Conservation (phyloP, 1,284 basidiomycete genomes). For the Melampsora larici-populina region DNA sequence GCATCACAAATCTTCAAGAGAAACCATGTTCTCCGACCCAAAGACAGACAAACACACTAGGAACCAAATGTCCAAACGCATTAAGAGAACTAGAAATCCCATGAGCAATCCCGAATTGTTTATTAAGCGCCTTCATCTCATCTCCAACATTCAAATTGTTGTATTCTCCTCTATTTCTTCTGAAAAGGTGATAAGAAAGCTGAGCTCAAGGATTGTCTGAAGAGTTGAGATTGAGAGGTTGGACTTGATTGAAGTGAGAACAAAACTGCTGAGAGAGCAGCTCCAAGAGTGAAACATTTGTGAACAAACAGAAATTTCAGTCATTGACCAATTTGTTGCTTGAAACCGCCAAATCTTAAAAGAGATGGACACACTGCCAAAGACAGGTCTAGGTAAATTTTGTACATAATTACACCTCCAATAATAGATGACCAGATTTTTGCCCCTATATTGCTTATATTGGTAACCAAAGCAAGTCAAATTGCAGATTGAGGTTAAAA, state of each 20-base stretch:
- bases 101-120: conserved; percentile 27
- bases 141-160: conserved; percentile 63
- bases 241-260: conserved; percentile 67
- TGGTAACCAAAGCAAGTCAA: conserved; percentile 16
- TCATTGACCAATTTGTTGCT: background rate
- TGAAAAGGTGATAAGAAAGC: conserved; percentile 50
- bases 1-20: too few relatives aligned
- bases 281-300: conserved; percentile 65
- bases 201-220: conserved; percentile 56
- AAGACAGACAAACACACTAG: conserved; percentile 24
- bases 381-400: conserved; percentile 62
- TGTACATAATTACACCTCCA: conserved; percentile 42
- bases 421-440: conserved; percentile 43
- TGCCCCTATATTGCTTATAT: conserved; percentile 19
- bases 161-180: conserved; percentile 74
- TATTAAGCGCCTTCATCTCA: conserved; percentile 28
- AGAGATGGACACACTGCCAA: conserved; percentile 56
- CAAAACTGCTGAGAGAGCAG: conserved; percentile 61
- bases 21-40: conserved; percentile 32
- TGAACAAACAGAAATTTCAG: background rate
- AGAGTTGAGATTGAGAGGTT: conserved; percentile 56
- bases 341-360: background rate
- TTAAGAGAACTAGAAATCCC: conserved; percentile 32
- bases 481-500: conserved; percentile 18
- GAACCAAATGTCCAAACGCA: conserved; percentile 15